Base-by-base conservation (phyloP, 495 filamentous ascomycete genomes). In the Margaritispora aquatica region DNA sequence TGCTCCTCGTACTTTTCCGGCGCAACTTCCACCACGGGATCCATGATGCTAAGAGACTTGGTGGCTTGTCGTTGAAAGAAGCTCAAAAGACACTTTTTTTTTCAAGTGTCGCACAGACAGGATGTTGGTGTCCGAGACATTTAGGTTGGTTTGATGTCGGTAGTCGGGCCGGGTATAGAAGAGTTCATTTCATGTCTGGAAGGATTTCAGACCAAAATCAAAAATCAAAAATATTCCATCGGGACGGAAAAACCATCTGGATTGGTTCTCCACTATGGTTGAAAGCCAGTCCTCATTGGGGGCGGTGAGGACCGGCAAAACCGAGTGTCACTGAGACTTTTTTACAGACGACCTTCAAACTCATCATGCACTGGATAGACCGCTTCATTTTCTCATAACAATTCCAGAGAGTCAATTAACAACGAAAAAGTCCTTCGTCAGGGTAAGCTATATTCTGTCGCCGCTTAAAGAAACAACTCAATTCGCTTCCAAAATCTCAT, bases 1-100 rank as follows among this genome's bases (percentile, higher is more conserved):
- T 86, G 71, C 49, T 84, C 79, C 73, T 98, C 94, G 70, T 96
- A 96, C 15, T 34, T 41, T 26, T 54, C 63, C 17, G 63, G 60
- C n/a, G 24, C 27, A 48, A 27, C 2, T 11, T 46, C 31, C 41
- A 26, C 26, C 47, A 2, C 27, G 36, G 59, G 8, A 15, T 50
- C 50, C 31, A 59, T 49, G 0, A 27, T 54, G 21, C n/a, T n/a
- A n/a, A n/a, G n/a, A n/a, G n/a, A n/a, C n/a, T n/a, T n/a, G 15
- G 8, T 31, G 41, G 21, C 20, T 11, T 58, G 63, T 63, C 53
- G 61, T 66, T 29, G 23, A 59, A 66, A 63, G 53, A 66, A 63
- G 51, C 58, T 54, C 23, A 49, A 17, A n/a, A n/a, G n/a, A n/a
- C n/a, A n/a, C n/a, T n/a, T n/a, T n/a, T n/a, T n/a, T n/a, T n/a